phyloP scores from a whole-genome alignment of 148 eudicot genomes.

The Rhododendron ovatum region DNA sequence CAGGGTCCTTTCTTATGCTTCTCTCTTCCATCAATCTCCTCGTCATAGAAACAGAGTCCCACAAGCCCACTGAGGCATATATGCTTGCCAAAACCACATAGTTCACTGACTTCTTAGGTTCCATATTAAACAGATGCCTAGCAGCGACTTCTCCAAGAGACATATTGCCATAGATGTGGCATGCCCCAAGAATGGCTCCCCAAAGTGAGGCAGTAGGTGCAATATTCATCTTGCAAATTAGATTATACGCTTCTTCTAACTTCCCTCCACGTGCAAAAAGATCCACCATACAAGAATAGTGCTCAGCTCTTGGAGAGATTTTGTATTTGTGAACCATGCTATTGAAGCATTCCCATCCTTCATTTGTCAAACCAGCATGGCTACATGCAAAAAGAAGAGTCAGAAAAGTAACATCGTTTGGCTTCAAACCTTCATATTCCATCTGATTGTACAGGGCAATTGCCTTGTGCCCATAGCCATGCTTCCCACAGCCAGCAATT shows the following conservation, averaged over 20 bases:
- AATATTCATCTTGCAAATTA: constrained; percentile 12
- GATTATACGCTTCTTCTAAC: constrained; percentile 13
- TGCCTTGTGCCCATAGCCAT: constrained; percentile 7
- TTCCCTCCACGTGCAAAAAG: constrained; percentile 18
- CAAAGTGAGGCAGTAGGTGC: constrained; percentile 15
- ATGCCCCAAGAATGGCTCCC: constrained; percentile 22
- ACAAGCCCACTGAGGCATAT: constrained; percentile 17
- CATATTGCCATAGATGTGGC: constrained; percentile 10
- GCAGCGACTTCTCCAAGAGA: constrained; percentile 20
- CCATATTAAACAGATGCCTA: constrained; percentile 9
- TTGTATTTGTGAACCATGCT: constrained; percentile 17
- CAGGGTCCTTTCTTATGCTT: constrained; percentile 12
- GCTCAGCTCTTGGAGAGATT: constrained; percentile 15
- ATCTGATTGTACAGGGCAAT: constrained; percentile 10
- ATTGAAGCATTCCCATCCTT: constrained; percentile 16
- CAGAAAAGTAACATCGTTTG: constrained; percentile 19
- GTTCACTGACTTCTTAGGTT: constrained; percentile 16
- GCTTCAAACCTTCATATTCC: constrained; percentile 17
- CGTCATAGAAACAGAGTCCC: constrained; percentile 12
- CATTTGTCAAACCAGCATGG: constrained; percentile 20
- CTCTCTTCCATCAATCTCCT: constrained; percentile 12
- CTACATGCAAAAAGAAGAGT: constrained; percentile 22
- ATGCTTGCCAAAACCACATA: constrained; percentile 25
- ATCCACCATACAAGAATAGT: constrained; percentile 24
- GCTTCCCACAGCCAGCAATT: constrained; percentile 4